Evolutionary conservation across 2,329 filamentous ascomycete genomes (phyloP).

Genomic region (Colletotrichum tropicicola): DNA sequence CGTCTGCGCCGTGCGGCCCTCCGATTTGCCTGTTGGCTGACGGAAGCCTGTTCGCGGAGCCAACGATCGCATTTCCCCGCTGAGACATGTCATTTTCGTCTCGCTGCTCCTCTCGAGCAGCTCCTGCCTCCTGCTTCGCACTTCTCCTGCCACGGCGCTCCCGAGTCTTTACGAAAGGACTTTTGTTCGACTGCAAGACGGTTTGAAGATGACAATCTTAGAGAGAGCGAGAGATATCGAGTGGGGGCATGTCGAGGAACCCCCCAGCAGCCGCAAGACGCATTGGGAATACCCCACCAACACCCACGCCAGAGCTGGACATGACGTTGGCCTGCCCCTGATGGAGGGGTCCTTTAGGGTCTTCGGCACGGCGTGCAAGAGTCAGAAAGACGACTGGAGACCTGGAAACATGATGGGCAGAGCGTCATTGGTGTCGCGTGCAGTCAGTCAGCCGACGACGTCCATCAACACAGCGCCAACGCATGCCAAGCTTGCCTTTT

Average conservation of each 20-base stretch:
- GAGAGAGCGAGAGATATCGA: neutral
- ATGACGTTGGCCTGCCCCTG: slow-evolving; percentile 21
- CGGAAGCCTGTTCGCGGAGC: slow-evolving; percentile 20
- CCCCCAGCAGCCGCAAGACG: slow-evolving; percentile 1
- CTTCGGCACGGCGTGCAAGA: neutral
- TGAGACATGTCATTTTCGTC: slow-evolving; percentile 6
- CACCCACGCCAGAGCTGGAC: slow-evolving; percentile 11
- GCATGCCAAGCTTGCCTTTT: slow-evolving; percentile 5
- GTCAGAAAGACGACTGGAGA: neutral
- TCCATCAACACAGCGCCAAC: neutral
- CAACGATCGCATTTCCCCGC: slow-evolving; percentile 18
- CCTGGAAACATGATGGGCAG: neutral
- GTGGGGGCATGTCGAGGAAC: too few relatives aligned
- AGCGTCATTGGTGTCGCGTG: slow-evolving; percentile 25
- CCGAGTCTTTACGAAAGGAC: neutral
- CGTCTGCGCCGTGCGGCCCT: slow-evolving; percentile 28
- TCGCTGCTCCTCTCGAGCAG: neutral
- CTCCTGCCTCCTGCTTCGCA: neutral
- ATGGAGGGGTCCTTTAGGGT: slow-evolving; percentile 9
- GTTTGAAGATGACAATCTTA: neutral
- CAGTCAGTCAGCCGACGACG: neutral
- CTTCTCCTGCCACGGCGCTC: neutral
- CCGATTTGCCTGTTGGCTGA: slow-evolving; percentile 30
- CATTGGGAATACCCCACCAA: slow-evolving; percentile 19
- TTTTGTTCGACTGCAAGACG: neutral